These are phyloP conservation scores for Pichia terricola DNA, from an alignment of 1,139 yeast genomes.

Conservation along the genomic window DNA sequence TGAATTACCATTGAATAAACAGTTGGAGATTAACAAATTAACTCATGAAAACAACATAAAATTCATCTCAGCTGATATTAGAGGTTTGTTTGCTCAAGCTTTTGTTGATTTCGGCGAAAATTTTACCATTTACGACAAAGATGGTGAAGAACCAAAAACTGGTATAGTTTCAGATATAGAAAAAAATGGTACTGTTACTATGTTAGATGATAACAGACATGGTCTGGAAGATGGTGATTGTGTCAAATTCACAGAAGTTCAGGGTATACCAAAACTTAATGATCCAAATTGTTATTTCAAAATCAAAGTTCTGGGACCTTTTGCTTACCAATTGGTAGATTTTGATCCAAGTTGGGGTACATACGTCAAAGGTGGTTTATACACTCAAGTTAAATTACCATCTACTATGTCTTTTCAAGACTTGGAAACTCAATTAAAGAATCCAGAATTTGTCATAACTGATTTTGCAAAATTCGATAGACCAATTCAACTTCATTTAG, in stretches of 20 bases:
- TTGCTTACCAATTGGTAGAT: slow-evolving; percentile 63
- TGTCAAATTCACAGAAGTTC: slow-evolving; percentile 81
- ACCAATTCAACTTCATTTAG: slow-evolving; percentile 82
- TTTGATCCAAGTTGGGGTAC: slow-evolving; percentile 47
- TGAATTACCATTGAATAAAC: slow-evolving; percentile 64
- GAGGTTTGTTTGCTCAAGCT: slow-evolving; percentile 81
- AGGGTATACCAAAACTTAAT: slow-evolving; percentile 61
- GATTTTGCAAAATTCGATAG: slow-evolving; percentile 94
- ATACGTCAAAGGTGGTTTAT: slow-evolving; percentile 78
- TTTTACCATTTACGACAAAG: slow-evolving; percentile 73
- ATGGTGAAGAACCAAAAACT: slow-evolving; percentile 83
- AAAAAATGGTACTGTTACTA: slow-evolving; percentile 82
- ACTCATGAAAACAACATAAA: slow-evolving; percentile 70
- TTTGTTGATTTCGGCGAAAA: slow-evolving; percentile 85
- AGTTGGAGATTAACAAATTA: slow-evolving; percentile 61
- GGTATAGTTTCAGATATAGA: slow-evolving; percentile 90
- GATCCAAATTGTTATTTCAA: slow-evolving; percentile 57
- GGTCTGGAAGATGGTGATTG: slow-evolving; percentile 88
- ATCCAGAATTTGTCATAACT: slow-evolving; percentile 74
- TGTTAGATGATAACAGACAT: slow-evolving; percentile 86
- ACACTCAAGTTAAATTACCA: slow-evolving; percentile 89
- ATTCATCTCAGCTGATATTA: slow-evolving; percentile 70
- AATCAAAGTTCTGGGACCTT: slow-evolving; percentile 86
- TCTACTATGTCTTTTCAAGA: slow-evolving; percentile 50
- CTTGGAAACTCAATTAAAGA: slow-evolving; percentile 50